A percentile compares a stretch with the other conserved stretches of the same genome.
Conservation (phyloP, 139 green algal genomes). For the Pleodorina starrii region DNA sequence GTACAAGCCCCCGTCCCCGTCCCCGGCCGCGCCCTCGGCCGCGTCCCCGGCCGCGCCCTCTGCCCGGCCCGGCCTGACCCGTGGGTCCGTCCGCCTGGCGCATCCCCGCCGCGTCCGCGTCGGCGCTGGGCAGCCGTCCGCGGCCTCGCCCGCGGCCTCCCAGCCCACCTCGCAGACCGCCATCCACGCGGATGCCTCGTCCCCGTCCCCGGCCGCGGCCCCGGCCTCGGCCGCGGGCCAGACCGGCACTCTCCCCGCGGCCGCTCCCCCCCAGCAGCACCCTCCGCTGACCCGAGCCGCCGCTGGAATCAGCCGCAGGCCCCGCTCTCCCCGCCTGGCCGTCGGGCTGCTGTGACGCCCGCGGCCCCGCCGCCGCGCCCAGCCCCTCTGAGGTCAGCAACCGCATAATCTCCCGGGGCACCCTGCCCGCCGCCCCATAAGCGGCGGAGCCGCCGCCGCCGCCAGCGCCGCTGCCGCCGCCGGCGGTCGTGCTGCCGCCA, state of each 20-base stretch:
- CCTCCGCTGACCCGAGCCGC: background rate
- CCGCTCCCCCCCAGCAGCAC: background rate
- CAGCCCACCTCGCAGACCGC: background rate
- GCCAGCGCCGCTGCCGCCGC: background rate
- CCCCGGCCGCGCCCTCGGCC: background rate
- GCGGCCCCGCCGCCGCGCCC: too few relatives aligned
- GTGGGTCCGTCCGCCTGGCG: background rate
- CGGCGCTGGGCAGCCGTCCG: too few relatives aligned
- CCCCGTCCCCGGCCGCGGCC: background rate
- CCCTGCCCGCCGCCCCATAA: background rate
- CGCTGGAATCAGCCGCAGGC: background rate
- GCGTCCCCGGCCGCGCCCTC: background rate
- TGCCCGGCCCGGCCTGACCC: background rate
- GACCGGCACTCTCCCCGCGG: background rate
- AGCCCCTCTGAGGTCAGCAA: background rate
- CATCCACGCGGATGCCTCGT: background rate
- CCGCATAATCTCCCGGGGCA: slow-evolving; percentile 9
- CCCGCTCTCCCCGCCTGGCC: background rate
- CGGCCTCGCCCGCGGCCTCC: too few relatives aligned
- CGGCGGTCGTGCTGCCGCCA: background rate
- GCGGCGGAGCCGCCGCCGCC: background rate
- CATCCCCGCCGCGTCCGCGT: background rate
- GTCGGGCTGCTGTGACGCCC: background rate
- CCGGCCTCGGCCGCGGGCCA: background rate
- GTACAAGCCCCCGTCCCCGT: background rate